Conservation (phyloP, 495 filamentous ascomycete genomes). For the Filosporella fistucella region DNA sequence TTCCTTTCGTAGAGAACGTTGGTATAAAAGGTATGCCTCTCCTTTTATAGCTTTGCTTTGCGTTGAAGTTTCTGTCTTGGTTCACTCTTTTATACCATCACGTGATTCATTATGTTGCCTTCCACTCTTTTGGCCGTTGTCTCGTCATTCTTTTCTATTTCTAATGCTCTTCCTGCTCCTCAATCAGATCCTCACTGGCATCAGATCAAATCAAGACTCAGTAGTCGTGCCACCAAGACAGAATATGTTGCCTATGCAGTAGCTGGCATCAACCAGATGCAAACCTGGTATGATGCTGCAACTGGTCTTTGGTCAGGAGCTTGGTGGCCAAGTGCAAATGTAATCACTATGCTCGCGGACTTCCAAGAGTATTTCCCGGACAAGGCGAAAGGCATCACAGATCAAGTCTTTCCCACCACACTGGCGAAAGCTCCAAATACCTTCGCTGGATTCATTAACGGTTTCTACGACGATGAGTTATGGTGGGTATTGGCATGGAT, state of each 20-base stretch:
- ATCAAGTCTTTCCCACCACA: constrained; percentile 32
- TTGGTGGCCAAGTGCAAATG: constrained; percentile 77
- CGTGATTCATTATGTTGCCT: constrained; percentile 16
- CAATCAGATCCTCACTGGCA: neutral
- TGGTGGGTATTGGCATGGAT: constrained; percentile 73
- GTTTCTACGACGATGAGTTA: constrained; percentile 66
- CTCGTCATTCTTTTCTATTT: constrained; percentile 6
- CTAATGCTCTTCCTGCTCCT: neutral
- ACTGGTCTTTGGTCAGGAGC: constrained; percentile 62
- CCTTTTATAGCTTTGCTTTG: neutral
- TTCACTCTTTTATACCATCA: constrained; percentile 3
- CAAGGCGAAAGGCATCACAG: constrained; percentile 6
- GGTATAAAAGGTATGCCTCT: neutral
- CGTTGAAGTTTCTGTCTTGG: neutral
- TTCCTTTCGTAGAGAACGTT: neutral
- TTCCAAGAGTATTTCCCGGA: constrained; percentile 44
- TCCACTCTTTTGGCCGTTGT: constrained; percentile 2
- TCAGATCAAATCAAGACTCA: constrained; percentile 4
- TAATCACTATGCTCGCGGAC: constrained; percentile 59
- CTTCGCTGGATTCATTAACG: constrained; percentile 46
- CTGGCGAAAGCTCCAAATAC: constrained; percentile 22
- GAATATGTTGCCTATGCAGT: constrained; percentile 17
- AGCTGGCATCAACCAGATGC: constrained; percentile 32
- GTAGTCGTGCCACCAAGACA: constrained; percentile 5
- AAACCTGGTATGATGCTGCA: constrained; percentile 56